These are phyloP conservation scores for Mycena amicta DNA, from an alignment of 768 basidiomycete species.

Conservation along the genomic window DNA sequence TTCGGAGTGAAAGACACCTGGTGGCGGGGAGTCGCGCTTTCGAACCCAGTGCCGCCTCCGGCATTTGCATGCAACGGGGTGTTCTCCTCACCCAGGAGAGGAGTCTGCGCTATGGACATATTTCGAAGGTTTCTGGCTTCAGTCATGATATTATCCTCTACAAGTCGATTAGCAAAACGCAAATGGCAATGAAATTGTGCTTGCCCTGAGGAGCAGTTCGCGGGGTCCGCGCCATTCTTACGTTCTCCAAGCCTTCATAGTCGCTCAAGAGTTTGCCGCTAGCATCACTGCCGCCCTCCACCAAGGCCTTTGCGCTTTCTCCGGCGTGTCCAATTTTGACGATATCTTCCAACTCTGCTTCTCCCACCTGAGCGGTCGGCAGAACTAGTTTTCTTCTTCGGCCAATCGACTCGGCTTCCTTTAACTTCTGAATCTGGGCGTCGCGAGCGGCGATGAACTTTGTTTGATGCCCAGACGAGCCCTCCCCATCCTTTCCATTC, in stretches of 20 bases:
- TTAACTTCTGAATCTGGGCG: conserved; percentile 96
- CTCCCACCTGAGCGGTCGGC: conserved; percentile 91
- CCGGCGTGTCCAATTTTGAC: conserved; percentile 96
- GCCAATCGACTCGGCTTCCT: conserved; percentile 95
- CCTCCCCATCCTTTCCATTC: conserved; percentile 65
- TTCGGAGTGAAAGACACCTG: conserved; percentile 93
- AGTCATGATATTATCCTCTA: conserved; percentile 92
- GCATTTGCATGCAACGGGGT: conserved; percentile 81
- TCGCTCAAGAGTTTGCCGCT: conserved; percentile 88
- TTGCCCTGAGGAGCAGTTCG: conserved; percentile 91
- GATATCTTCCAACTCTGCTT: conserved; percentile 93
- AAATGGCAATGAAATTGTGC: conserved; percentile 32
- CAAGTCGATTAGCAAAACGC: conserved; percentile 2
- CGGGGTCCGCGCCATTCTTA: conserved; percentile 91
- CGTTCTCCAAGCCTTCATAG: conserved; percentile 87
- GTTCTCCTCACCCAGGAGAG: conserved; percentile 95
- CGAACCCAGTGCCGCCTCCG: conserved; percentile 89
- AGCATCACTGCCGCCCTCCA: conserved; percentile 80
- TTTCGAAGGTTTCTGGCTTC: conserved; percentile 96
- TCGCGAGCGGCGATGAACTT: conserved; percentile 97
- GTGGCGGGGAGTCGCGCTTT: conserved; percentile 92
- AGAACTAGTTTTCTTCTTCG: conserved; percentile 82
- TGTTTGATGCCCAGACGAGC: conserved; percentile 65
- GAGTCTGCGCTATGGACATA: conserved; percentile 91
- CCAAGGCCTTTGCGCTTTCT: conserved; percentile 85